Evolutionary conservation across 345 rosid genomes (phyloP).

Genomic region (Salix koriyanagi): DNA sequence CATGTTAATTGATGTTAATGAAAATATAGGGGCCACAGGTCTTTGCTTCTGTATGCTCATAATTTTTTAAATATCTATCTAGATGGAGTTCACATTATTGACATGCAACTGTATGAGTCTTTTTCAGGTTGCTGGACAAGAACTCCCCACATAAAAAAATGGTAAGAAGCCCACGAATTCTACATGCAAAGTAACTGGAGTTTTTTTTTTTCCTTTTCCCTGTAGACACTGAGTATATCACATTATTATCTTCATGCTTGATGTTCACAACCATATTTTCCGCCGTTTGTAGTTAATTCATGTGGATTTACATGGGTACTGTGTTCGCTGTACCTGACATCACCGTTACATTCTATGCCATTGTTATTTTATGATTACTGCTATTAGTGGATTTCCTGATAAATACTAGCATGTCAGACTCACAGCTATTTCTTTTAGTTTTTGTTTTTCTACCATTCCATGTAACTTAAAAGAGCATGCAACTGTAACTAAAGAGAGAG

Average conservation of each 20-base stretch:
- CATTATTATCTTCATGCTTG: not conserved
- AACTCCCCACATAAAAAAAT: constrained; percentile 46
- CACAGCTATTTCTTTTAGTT: not conserved
- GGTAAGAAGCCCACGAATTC: constrained; percentile 36
- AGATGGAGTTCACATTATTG: not conserved
- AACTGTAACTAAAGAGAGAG: not conserved
- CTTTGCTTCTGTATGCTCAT: not conserved
- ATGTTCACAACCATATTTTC: not conserved
- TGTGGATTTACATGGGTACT: not conserved
- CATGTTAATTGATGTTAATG: not conserved
- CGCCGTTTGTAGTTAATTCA: not conserved
- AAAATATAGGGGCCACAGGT: not conserved
- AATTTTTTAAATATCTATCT: not conserved
- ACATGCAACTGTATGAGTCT: constrained; percentile 2
- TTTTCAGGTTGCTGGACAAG: constrained; percentile 63
- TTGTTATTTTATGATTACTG: not conserved
- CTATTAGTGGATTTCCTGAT: not conserved
- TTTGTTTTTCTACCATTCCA: not conserved
- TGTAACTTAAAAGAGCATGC: not conserved
- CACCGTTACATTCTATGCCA: not conserved
- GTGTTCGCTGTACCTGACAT: not conserved
- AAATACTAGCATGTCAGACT: not conserved
- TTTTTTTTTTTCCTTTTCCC: no score
- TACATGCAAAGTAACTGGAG: not conserved
- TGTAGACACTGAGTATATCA: not conserved